Conservation (phyloP, 2,329 filamentous ascomycete species). For the Gaeumannomyces sp. region DNA sequence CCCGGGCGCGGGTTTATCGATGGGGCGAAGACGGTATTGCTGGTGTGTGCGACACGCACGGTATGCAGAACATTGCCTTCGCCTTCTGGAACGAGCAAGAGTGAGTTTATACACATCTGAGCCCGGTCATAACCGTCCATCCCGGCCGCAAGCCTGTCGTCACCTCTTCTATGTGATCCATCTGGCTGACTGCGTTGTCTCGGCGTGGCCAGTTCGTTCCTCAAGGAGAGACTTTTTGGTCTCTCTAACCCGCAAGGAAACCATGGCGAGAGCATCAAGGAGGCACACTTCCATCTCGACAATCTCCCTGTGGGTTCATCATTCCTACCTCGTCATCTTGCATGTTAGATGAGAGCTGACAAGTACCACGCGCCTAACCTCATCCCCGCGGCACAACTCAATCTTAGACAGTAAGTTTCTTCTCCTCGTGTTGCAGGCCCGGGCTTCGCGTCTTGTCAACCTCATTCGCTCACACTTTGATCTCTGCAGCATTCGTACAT, state of each 20-base stretch:
- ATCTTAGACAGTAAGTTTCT: conserved; percentile 37
- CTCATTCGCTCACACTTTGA: conserved; percentile 12
- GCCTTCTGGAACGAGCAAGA: conserved; percentile 98
- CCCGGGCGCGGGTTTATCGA: conserved; percentile 79
- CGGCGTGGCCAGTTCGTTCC: conserved; percentile 58
- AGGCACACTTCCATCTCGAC: conserved; percentile 92
- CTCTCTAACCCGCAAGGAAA: conserved; percentile 95
- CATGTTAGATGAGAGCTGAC: not conserved
- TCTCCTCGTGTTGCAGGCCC: not conserved
- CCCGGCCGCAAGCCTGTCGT: not conserved
- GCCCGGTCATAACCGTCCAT: no score
- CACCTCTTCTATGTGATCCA: not conserved
- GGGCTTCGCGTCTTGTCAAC: not conserved
- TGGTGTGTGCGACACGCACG: conserved; percentile 86
- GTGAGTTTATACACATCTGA: conserved; percentile 38
- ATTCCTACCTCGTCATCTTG: not conserved
- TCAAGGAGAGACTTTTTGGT: conserved; percentile 93
- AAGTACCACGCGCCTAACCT: not conserved
- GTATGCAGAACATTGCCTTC: conserved; percentile 87
- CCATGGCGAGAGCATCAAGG: conserved; percentile 94
- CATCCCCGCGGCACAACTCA: not conserved
- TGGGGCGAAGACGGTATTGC: conserved; percentile 98
- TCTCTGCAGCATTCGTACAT: conserved; percentile 81
- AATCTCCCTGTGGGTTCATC: conserved; percentile 64
- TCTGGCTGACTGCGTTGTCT: conserved; percentile 16